A percentile compares a stretch with the other conserved stretches of the same genome.
These are phyloP conservation scores for Acrodontium crateriforme DNA, from an alignment of 2,329 filamentous ascomycete species.

Conservation along the genomic window DNA sequence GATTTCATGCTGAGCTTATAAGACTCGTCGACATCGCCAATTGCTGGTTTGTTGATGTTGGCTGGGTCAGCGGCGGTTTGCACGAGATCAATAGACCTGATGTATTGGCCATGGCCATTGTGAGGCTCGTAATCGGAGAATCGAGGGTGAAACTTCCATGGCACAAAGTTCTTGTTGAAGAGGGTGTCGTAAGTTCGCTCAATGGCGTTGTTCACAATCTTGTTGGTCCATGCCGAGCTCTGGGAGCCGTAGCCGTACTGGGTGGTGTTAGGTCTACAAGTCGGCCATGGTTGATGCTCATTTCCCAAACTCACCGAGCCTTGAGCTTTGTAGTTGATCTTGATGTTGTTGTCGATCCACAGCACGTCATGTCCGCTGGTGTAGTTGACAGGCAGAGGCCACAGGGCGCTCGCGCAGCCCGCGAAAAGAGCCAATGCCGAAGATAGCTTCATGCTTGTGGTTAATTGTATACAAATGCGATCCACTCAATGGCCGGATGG, in stretches of 20 bases:
- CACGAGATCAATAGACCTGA: slow-evolving; percentile 48
- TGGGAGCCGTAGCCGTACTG: slow-evolving; percentile 5
- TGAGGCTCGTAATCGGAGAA: slow-evolving; percentile 51
- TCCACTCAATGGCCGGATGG: too few relatives aligned
- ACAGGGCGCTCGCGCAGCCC: slow-evolving; percentile 24
- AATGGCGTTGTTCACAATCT: slow-evolving; percentile 36
- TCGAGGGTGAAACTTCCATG: slow-evolving; percentile 62
- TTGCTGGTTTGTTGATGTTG: slow-evolving; percentile 45
- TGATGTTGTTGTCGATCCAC: slow-evolving; percentile 26
- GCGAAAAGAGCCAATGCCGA: slow-evolving; percentile 2
- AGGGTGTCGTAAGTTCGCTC: slow-evolving; percentile 47
- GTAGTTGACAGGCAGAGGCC: slow-evolving; percentile 28
- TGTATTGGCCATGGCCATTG: slow-evolving; percentile 28
- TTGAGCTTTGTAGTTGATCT: slow-evolving; percentile 24
- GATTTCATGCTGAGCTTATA: slow-evolving; percentile 52
- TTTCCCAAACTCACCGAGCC: slow-evolving; percentile 14
- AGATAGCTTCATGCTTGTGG: slow-evolving; percentile 1
- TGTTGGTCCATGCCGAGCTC: slow-evolving; percentile 5
- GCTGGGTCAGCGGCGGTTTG: slow-evolving; percentile 43
- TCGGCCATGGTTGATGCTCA: too few relatives aligned
- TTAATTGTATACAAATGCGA: too few relatives aligned
- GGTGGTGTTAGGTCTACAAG: too few relatives aligned
- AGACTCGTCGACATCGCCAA: slow-evolving; percentile 57
- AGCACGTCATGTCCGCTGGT: slow-evolving; percentile 25
- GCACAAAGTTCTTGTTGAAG: slow-evolving; percentile 55